Evolutionary conservation across 2,329 filamentous ascomycete genomes (phyloP).

Genomic region (Aspergillus sp.): DNA sequence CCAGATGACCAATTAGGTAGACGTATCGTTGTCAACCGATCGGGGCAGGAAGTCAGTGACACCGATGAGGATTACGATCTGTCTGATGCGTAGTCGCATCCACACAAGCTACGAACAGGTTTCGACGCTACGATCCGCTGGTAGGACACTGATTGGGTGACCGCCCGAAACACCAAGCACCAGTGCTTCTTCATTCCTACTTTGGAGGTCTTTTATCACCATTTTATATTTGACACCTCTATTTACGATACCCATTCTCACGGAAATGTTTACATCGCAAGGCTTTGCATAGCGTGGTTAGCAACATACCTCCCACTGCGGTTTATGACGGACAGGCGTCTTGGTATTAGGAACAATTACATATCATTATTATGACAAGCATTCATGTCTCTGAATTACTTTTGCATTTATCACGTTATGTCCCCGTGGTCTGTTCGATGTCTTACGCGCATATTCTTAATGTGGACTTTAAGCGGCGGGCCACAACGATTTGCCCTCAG

Average conservation of each 20-base stretch:
- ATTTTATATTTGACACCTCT: slow-evolving; percentile 17
- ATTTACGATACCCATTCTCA: slow-evolving; percentile 42
- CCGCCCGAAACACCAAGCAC: neutral
- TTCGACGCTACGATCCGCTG: neutral
- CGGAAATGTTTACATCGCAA: slow-evolving; percentile 25
- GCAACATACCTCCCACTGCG: slow-evolving; percentile 36
- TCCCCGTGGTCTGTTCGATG: slow-evolving; percentile 4
- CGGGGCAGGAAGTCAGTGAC: slow-evolving; percentile 38
- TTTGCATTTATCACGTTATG: neutral
- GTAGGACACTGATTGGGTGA: neutral
- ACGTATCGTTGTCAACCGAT: slow-evolving; percentile 59
- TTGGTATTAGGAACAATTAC: slow-evolving; percentile 24
- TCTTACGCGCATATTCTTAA: slow-evolving; percentile 11
- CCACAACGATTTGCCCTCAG: neutral
- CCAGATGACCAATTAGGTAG: slow-evolving; percentile 73
- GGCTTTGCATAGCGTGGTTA: slow-evolving; percentile 43
- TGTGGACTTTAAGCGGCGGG: neutral
- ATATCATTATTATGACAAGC: slow-evolving; percentile 10
- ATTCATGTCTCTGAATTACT: slow-evolving; percentile 4
- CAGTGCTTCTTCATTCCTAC: slow-evolving; percentile 7
- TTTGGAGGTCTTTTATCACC: slow-evolving; percentile 2
- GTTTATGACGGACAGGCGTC: slow-evolving; percentile 38
- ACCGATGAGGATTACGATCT: slow-evolving; percentile 36
- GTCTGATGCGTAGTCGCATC: slow-evolving; percentile 20
- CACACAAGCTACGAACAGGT: neutral